Evolutionary conservation across 2,329 filamentous ascomycete species (phyloP), one percentile per base, ranked within the genome.

Genomic region (Claviceps digitariae): DNA sequence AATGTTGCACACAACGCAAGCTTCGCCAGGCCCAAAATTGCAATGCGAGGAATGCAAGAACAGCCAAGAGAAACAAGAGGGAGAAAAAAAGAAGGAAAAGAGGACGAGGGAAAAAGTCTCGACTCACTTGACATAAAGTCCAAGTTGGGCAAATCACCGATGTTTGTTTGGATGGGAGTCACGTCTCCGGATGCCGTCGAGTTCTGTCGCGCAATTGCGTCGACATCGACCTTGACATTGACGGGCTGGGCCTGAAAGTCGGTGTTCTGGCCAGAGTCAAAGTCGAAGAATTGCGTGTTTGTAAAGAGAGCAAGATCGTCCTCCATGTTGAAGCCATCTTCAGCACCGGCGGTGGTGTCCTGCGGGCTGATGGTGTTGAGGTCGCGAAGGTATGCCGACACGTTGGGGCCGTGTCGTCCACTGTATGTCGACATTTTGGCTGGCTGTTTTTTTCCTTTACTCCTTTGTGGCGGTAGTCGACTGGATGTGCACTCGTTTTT

Each of bases 311-410:
- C 83, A 50, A 91, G 73, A 58, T 90, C 84, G 56, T 85, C 81
- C 61, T 87, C 83, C 57, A 86, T 73, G 61, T 77, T 77, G 67
- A 83, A 78, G 51, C 74, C 69, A 52, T 85, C 80, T 56, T 83
- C 76, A 9, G 54, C 48, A 29, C 77, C 66, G 25, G 77, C 66
- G 25, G 74, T 62, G 54, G 60, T 61, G 51, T 74, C 78, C 56
- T 84, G 75, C 52, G 85, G 79, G 61, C 82, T 81, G 56, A 84
- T 74, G 56, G 82, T 80, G 74, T 95, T 95, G 63, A 96, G 76
- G 61, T 90, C 86, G 63, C 87, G 85, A 59, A 96, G 78, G 73
- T 93, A 95, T 65, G 90, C 85, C 64, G 89, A 90, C 71, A 95
- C 87, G 69, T 95, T 95, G 64, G 87, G 85, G 62, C 81, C 86